Evolutionary conservation across 352 stramenopile species (phyloP).

Genomic region (Blastocystis sp.): DNA sequence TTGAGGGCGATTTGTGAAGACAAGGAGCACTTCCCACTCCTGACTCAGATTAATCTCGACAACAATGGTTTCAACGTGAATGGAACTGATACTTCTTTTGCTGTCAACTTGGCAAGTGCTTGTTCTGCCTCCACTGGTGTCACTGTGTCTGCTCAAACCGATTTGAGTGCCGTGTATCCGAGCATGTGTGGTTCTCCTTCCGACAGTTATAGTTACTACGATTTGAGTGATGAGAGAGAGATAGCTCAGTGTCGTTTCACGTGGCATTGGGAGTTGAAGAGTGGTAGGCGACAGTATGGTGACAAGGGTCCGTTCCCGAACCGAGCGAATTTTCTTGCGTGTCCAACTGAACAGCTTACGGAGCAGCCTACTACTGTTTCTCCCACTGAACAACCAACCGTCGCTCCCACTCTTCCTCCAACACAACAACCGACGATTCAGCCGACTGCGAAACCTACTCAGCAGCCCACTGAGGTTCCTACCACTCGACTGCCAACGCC

Average conservation of each 20-base stretch:
- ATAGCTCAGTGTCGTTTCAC: not conserved
- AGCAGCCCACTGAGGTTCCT: no score
- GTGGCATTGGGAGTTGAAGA: not conserved
- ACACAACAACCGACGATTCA: no score
- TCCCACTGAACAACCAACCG: no score
- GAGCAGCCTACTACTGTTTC: not conserved
- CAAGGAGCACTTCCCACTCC: constrained; percentile 5
- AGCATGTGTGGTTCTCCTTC: not conserved
- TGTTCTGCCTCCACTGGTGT: not conserved
- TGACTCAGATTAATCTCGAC: not conserved
- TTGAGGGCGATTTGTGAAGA: not conserved
- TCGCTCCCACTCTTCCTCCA: no score
- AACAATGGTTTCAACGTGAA: constrained; percentile 2
- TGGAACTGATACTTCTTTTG: constrained; percentile 2
- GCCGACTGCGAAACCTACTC: no score
- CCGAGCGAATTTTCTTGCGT: not conserved
- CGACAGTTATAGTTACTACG: not conserved
- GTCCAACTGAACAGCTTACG: not conserved
- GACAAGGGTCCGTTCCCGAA: not conserved
- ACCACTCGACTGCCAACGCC: no score
- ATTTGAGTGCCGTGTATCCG: not conserved
- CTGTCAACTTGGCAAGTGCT: not conserved
- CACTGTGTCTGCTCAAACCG: not conserved
- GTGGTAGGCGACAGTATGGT: not conserved
- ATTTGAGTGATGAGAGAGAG: not conserved